Evolutionary conservation across 352 stramenopile genomes (phyloP).

Genomic region (Phytophthora tentaculata): DNA sequence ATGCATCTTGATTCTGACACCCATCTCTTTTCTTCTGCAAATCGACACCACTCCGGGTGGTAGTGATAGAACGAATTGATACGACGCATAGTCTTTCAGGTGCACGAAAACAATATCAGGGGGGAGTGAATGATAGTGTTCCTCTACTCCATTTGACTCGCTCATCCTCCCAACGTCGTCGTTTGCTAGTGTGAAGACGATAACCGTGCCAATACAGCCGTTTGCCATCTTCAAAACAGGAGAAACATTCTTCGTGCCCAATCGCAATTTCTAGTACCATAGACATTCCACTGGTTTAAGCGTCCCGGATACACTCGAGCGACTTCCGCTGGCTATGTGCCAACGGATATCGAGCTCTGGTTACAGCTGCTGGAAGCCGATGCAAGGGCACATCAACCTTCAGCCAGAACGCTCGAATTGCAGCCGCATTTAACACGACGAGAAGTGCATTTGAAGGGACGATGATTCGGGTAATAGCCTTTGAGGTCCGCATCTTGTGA

Average conservation of each 20-base stretch:
- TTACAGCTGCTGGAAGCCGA: constrained; percentile 6
- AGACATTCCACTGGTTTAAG: background rate
- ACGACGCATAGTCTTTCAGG: background rate
- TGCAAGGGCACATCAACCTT: background rate
- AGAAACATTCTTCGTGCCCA: constrained; percentile 17
- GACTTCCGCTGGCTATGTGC: background rate
- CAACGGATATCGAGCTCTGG: background rate
- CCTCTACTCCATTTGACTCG: background rate
- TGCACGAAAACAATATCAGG: constrained; percentile 2
- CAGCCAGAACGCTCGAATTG: background rate
- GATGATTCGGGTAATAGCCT: constrained; percentile 10
- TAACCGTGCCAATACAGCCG: constrained; percentile 8
- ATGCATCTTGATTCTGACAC: background rate
- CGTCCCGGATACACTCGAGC: background rate
- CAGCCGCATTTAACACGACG: constrained; percentile 3
- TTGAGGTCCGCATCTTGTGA: background rate
- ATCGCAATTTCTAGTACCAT: background rate
- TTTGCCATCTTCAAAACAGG: constrained; percentile 3
- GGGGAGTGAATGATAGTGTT: constrained; percentile 1
- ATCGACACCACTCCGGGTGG: background rate
- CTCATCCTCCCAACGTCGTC: background rate
- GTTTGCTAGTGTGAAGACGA: background rate
- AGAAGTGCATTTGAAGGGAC: constrained; percentile 13
- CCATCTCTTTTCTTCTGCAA: constrained; percentile 1
- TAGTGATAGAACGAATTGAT: background rate